phyloP scores from a whole-genome alignment of 805 yeast species.

The Wickerhamiella brachini region DNA sequence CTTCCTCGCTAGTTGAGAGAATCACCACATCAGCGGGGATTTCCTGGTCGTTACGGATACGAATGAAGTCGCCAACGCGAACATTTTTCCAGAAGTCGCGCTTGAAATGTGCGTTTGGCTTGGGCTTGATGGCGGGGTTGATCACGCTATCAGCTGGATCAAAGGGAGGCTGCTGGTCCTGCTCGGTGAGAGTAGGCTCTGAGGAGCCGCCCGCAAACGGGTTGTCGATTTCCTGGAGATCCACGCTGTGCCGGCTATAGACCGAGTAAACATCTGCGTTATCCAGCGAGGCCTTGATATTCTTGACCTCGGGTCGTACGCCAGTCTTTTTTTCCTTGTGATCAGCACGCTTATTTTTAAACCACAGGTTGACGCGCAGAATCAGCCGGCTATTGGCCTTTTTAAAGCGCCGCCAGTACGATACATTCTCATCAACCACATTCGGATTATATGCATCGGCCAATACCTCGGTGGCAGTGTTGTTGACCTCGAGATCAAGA shows the following conservation, averaged over 20 bases:
- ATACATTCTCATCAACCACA: slow-evolving; percentile 39
- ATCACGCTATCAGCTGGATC: slow-evolving; percentile 16
- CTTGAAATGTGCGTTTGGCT: slow-evolving; percentile 31
- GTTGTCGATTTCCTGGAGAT: slow-evolving; percentile 13
- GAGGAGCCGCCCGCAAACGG: slow-evolving; percentile 4
- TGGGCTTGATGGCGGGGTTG: slow-evolving; percentile 18
- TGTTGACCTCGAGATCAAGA: slow-evolving; percentile 57
- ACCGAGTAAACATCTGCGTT: slow-evolving; percentile 12
- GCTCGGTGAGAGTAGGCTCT: background rate
- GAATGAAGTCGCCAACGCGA: slow-evolving; percentile 60
- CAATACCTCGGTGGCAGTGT: slow-evolving; percentile 50
- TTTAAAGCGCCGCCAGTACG: slow-evolving; percentile 58
- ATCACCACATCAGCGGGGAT: slow-evolving; percentile 67
- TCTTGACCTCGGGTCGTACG: slow-evolving; percentile 9
- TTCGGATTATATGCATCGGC: slow-evolving; percentile 46
- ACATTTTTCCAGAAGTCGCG: slow-evolving; percentile 61
- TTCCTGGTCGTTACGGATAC: slow-evolving; percentile 58
- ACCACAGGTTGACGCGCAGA: slow-evolving; percentile 15
- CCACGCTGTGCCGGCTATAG: slow-evolving; percentile 9
- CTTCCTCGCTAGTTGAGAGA: slow-evolving; percentile 56
- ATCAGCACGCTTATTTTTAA: slow-evolving; percentile 13
- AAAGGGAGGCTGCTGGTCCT: slow-evolving; percentile 2
- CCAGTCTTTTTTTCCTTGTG: slow-evolving; percentile 15
- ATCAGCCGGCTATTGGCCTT: slow-evolving; percentile 28
- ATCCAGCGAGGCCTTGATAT: slow-evolving; percentile 13